A percentile compares a stretch with the other conserved stretches of the same genome.
Evolutionary conservation across 768 basidiomycete species (phyloP).

Genomic region (Suillus tomentosus): DNA sequence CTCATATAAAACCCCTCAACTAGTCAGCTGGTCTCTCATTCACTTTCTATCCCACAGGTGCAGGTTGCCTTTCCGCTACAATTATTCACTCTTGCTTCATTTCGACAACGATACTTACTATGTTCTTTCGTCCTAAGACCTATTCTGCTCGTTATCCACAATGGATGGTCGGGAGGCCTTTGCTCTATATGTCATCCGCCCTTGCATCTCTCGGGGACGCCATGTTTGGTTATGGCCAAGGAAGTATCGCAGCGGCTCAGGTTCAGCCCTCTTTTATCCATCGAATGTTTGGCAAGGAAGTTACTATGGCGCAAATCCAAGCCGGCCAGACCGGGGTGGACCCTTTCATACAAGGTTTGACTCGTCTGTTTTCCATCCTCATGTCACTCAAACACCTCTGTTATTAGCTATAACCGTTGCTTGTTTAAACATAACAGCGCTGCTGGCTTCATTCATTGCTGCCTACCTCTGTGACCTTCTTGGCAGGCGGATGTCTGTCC

Average conservation of each 20-base stretch:
- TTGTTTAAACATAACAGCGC: conserved; percentile 52
- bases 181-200: conserved; percentile 53
- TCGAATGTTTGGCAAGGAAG: conserved; percentile 46
- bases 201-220: conserved; percentile 58
- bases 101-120: conserved; percentile 25
- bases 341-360: conserved; percentile 48
- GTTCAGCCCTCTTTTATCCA: conserved; percentile 55
- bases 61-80: conserved; percentile 5
- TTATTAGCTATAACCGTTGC: conserved; percentile 48
- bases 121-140: conserved; percentile 36
- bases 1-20: not conserved
- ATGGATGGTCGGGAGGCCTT: conserved; percentile 52
- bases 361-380: not conserved
- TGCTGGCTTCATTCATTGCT: conserved; percentile 45
- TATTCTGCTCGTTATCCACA: conserved; percentile 51
- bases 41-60: conserved; percentile 5
- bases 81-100: conserved; percentile 7
- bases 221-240: conserved; percentile 58
- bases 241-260: conserved; percentile 52
- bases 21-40: not conserved
- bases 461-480: conserved; percentile 53
- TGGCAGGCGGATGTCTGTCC: conserved; percentile 52
- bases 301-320: conserved; percentile 48
- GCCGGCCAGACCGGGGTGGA: conserved; percentile 44
- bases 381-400: not conserved